Base-by-base conservation (phyloP, 768 basidiomycete genomes). In the Cubamyces sp. region DNA sequence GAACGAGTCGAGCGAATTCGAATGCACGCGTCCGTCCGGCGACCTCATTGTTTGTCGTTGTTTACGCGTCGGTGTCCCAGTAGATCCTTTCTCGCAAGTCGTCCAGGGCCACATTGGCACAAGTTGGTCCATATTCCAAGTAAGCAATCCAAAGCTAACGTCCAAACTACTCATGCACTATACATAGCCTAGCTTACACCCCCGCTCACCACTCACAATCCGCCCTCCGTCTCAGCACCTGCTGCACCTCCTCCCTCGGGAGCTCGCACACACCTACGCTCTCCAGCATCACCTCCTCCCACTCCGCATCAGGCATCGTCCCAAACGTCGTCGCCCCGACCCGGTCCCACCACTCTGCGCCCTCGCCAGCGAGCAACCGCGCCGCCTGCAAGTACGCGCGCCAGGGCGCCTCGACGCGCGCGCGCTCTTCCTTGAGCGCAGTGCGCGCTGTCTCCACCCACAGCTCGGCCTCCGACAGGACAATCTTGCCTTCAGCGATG, bases 401-500 rank as follows among this genome's bases (percentile, higher is more conserved):
- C 94, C 96, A 96, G 3, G 93, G 91, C 0, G 82, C 83, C 70
- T 90, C 88, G 1, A 88, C 81, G 54, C 78, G 81, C 58, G 14
- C 72, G 60, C 30, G 74, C 47, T 81, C 82, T 23, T 74, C 76
- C 42, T 82, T 74, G 41, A 94, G 74, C 2, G 86, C 88, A 21
- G 77, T 74, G 26, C 84, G 82, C 61, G 87, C 91, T 7, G 91
- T 89, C 74, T 92, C 90, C 5, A 88, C 81, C 94, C 95, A 94
- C 50, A 93, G 80, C 69, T 87, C 82, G 77, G 85, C 86, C 73
- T 98, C 95, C 0, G 83, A 82, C 21, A 78, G 78, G 21, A 96
- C 80, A 21, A 77, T 75, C 61, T 79, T 81, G 5, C 88, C 91
- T 57, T 92, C 88, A 8, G 73, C 69, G 3, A 81, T 73, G 34